Evolutionary conservation across 108 stramenopile species (phyloP).

Genomic region (Stephanodiscus triporus): DNA sequence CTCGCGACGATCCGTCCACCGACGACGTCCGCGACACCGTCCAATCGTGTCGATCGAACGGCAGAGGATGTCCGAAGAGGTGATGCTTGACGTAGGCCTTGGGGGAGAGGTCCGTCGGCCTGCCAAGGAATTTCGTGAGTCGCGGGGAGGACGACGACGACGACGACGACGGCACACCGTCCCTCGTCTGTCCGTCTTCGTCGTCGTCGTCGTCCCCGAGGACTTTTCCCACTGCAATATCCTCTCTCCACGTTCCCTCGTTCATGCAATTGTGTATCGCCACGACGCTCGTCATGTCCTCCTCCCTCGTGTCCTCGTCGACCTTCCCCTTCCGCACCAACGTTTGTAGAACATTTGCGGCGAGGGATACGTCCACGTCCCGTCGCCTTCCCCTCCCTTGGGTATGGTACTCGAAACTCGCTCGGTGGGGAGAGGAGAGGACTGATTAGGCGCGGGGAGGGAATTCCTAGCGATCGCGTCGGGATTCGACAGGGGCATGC

Average conservation of each 20-base stretch:
- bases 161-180: slow-evolving; percentile 25
- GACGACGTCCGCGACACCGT: slow-evolving; percentile 79
- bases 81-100: slow-evolving; percentile 90
- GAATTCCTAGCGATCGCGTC: slow-evolving; percentile 60
- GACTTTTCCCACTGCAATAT: slow-evolving; percentile 95
- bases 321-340: slow-evolving; percentile 94
- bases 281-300: slow-evolving; percentile 91
- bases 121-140: slow-evolving; percentile 85
- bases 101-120: slow-evolving; percentile 93
- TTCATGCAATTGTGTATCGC: slow-evolving; percentile 99
- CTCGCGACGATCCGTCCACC: slow-evolving; percentile 48
- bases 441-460: slow-evolving; percentile 70
- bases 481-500: slow-evolving; percentile 83
- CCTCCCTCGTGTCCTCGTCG: slow-evolving; percentile 61
- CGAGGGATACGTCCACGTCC: slow-evolving; percentile 95
- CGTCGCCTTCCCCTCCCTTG: slow-evolving; percentile 65
- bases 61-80: slow-evolving; percentile 91
- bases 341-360: slow-evolving; percentile 99
- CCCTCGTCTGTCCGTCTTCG: too few relatives aligned
- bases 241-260: slow-evolving; percentile 94
- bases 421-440: slow-evolving; percentile 70
- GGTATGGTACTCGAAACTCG: slow-evolving; percentile 91
- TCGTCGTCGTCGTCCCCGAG: slow-evolving; percentile 3
- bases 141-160: too few relatives aligned
- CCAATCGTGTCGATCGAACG: slow-evolving; percentile 99